Evolutionary conservation across 169 alveolate species (phyloP).

Genomic region (Plasmodium falciparum): DNA sequence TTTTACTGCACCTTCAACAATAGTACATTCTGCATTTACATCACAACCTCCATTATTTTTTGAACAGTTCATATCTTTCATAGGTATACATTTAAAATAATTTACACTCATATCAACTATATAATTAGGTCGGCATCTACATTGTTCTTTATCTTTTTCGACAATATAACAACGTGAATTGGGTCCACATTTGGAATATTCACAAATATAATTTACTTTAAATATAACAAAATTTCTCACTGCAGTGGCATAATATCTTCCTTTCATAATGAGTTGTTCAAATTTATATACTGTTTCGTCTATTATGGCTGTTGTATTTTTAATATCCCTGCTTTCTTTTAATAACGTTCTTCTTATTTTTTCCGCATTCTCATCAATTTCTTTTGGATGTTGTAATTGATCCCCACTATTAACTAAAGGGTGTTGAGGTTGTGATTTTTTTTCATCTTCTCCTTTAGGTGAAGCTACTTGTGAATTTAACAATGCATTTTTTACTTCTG

Average conservation of each 20-base stretch:
- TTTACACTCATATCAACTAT: constrained; percentile 29
- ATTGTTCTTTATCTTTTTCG: constrained; percentile 58
- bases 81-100: constrained; percentile 60
- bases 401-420: too few species aligned
- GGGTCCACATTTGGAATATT: constrained; percentile 69
- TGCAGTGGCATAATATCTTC: constrained; percentile 29
- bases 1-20: constrained; percentile 8
- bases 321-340: constrained; percentile 24
- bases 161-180: constrained; percentile 71
- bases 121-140: constrained; percentile 66
- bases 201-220: constrained; percentile 47
- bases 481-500: too few species aligned
- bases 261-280: constrained; percentile 31
- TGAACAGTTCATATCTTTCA: constrained; percentile 15
- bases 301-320: constrained; percentile 25
- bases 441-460: too few species aligned
- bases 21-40: constrained; percentile 60
- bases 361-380: constrained; percentile 5
- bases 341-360: constrained; percentile 14
- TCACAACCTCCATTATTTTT: constrained; percentile 60
- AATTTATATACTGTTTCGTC: constrained; percentile 34
- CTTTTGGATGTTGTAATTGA: background rate
- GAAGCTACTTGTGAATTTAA: too few species aligned
- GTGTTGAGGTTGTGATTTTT: too few species aligned
- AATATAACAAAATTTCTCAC: constrained; percentile 27